phyloP scores from a whole-genome alignment of 2,329 filamentous ascomycete genomes.

The Lizonia empirigonia region DNA sequence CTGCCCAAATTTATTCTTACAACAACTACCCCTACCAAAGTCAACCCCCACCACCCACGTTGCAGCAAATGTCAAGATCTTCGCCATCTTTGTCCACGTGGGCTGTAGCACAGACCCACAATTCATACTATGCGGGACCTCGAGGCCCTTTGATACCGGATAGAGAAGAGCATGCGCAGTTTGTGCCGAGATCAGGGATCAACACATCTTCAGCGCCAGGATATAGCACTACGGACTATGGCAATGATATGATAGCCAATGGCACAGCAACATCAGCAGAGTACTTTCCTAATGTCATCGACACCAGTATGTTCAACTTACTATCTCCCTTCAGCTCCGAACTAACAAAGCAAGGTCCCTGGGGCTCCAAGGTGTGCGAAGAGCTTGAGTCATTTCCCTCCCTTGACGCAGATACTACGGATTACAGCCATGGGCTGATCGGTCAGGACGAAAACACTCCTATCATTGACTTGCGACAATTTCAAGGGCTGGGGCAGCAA shows the following conservation, averaged over 20 bases:
- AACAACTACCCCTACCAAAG: conserved; percentile 33
- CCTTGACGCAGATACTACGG: conserved; percentile 46
- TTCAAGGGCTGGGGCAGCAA: conserved; percentile 38
- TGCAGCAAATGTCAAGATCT: conserved; percentile 38
- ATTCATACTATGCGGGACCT: conserved; percentile 39
- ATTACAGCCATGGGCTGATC: conserved; percentile 46
- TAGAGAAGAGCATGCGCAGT: conserved; percentile 37
- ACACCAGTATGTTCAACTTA: conserved; percentile 41
- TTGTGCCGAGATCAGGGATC: conserved; percentile 31
- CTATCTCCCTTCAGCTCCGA: not conserved
- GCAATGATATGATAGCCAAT: conserved; percentile 27
- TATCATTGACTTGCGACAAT: conserved; percentile 50
- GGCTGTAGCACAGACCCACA: conserved; percentile 42
- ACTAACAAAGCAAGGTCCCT: conserved; percentile 43
- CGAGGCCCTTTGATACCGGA: conserved; percentile 23
- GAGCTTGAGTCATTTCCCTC: conserved; percentile 48
- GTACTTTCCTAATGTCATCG: conserved; percentile 45
- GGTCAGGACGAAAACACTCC: conserved; percentile 49
- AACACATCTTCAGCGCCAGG: conserved; percentile 32
- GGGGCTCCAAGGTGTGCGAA: conserved; percentile 48
- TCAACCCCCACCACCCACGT: conserved; percentile 27
- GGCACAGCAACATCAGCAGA: conserved; percentile 34
- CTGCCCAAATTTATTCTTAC: conserved; percentile 47
- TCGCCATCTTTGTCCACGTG: conserved; percentile 45
- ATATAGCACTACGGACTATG: conserved; percentile 28